Evolutionary conservation across 345 rosid genomes (phyloP).

Genomic region (Garcia nutans): DNA sequence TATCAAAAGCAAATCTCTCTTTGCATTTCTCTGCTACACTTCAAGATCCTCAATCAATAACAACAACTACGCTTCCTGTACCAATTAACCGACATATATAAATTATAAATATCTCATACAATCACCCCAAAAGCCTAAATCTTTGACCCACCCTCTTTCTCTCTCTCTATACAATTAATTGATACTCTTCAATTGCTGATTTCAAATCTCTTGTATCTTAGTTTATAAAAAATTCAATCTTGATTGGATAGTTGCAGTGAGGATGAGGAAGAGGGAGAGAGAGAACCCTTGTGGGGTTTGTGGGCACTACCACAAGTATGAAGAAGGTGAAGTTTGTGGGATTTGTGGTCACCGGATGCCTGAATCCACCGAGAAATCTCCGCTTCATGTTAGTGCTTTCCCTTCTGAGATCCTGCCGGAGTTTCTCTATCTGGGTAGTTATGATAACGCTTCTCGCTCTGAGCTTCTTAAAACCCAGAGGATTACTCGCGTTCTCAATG

Average conservation of each 20-base stretch:
- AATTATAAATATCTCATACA: neutral
- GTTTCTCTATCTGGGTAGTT: conserved; percentile 88
- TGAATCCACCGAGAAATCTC: conserved; percentile 39
- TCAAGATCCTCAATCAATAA: neutral
- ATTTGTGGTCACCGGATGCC: conserved; percentile 86
- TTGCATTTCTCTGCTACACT: neutral
- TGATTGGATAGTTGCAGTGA: too few species aligned
- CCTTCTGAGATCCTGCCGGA: conserved; percentile 92
- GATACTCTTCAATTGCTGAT: too few species aligned
- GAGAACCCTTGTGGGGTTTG: conserved; percentile 97
- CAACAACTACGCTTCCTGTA: neutral
- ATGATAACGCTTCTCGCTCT: conserved; percentile 97
- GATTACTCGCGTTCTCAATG: conserved; percentile 87
- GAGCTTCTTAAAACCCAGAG: conserved; percentile 91
- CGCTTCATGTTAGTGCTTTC: conserved; percentile 74
- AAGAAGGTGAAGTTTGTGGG: conserved; percentile 96
- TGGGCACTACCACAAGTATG: conserved; percentile 98
- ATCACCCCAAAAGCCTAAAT: neutral
- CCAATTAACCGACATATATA: neutral
- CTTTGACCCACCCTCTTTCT: too few species aligned
- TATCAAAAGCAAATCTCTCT: neutral
- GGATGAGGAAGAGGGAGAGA: conserved; percentile 97
- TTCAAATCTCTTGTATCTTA: too few species aligned
- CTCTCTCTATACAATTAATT: too few species aligned
- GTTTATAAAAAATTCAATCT: too few species aligned